Evolutionary conservation across 371 early-diverging fungal species (phyloP).

Genomic region (Mucor irregularis): DNA sequence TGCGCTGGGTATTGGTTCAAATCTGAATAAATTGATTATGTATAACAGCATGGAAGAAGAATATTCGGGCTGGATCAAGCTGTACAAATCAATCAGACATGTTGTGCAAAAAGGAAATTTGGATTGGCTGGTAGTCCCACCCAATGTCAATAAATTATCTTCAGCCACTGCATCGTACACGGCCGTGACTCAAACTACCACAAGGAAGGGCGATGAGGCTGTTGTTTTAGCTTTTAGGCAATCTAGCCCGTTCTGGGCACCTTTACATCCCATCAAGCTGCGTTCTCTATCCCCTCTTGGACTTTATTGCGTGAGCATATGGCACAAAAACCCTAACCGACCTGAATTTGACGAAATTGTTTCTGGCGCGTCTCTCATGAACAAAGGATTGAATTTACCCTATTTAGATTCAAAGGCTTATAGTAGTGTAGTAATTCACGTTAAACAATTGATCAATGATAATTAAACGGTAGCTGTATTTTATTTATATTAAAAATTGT

Average conservation of each 20-base stretch:
- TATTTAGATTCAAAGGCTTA: conserved; percentile 17
- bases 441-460: conserved; percentile 1
- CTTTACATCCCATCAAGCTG: conserved; percentile 26
- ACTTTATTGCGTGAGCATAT: conserved; percentile 20
- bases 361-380: conserved; percentile 34
- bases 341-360: conserved; percentile 14
- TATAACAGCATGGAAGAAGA: conserved; percentile 12
- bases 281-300: conserved; percentile 11
- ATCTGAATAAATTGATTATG: conserved; percentile 18
- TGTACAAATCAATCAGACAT: conserved; percentile 35
- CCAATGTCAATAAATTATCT: not conserved
- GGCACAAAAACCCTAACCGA: conserved; percentile 20
- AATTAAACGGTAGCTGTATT: no score
- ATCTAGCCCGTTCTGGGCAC: conserved; percentile 27
- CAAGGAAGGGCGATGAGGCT: conserved; percentile 12
- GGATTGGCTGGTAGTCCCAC: conserved; percentile 34
- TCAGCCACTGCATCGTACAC: not conserved
- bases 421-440: conserved; percentile 20
- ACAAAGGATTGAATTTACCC: conserved; percentile 24
- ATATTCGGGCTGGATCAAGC: conserved; percentile 28
- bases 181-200: conserved; percentile 23
- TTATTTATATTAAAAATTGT: no score
- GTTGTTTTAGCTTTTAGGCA: conserved; percentile 37
- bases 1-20: conserved; percentile 33
- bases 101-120: conserved; percentile 33